phyloP scores from a whole-genome alignment of 169 alveolate genomes.

The Babesia sp. region DNA sequence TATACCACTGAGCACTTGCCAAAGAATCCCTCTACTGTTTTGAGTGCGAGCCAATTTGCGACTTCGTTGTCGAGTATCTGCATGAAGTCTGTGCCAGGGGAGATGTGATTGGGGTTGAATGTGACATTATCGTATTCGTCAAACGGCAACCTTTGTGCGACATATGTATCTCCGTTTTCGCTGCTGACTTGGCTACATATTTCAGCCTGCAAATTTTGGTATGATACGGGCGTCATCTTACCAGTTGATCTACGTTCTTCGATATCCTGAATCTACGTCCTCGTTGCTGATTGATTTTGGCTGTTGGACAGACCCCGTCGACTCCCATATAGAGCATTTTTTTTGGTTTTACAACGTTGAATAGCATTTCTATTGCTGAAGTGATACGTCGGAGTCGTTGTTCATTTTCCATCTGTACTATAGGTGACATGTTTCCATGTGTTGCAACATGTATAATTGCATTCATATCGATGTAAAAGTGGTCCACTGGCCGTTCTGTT shows the following conservation, averaged over 20 bases:
- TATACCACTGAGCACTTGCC: slow-evolving; percentile 87
- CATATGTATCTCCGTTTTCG: slow-evolving; percentile 35
- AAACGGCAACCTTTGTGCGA: slow-evolving; percentile 84
- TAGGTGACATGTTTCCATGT: slow-evolving; percentile 57
- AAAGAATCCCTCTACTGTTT: slow-evolving; percentile 55
- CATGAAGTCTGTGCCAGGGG: slow-evolving; percentile 99
- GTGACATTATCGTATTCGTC: slow-evolving; percentile 58
- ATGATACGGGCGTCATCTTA: neutral
- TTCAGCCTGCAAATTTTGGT: slow-evolving; percentile 44
- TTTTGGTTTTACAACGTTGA: slow-evolving; percentile 89
- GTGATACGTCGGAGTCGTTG: slow-evolving; percentile 57
- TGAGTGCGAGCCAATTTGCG: slow-evolving; percentile 73
- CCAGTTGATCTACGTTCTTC: slow-evolving; percentile 34
- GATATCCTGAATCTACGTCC: slow-evolving; percentile 87
- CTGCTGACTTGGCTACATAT: slow-evolving; percentile 60
- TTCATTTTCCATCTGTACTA: slow-evolving; percentile 54
- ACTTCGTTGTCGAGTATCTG: slow-evolving; percentile 75
- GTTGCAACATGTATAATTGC: slow-evolving; percentile 66
- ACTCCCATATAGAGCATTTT: slow-evolving; percentile 93
- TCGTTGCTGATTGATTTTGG: slow-evolving; percentile 98
- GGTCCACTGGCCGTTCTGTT: slow-evolving; percentile 43
- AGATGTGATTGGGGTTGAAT: slow-evolving; percentile 88
- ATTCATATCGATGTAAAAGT: slow-evolving; percentile 65
- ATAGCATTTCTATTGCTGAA: slow-evolving; percentile 46
- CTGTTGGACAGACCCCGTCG: slow-evolving; percentile 99